Evolutionary conservation across 2,329 filamentous ascomycete species (phyloP), one percentile per base, ranked within the genome.

Genomic region (Botrytis porri): DNA sequence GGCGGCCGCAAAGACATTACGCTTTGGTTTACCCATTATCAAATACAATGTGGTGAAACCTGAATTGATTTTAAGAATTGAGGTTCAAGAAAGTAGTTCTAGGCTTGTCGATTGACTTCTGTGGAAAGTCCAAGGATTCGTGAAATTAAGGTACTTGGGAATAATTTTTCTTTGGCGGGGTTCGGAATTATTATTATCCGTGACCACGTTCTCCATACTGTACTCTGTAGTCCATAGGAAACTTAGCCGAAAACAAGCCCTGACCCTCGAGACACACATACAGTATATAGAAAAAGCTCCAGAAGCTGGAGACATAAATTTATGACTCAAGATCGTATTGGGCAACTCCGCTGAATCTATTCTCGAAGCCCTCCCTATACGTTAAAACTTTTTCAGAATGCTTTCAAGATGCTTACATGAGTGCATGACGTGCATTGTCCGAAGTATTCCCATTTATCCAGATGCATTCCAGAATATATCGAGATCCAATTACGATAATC

Each of bases 1-100:
- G 65, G 92, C 92, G 25, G 93, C 93, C 32, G 93, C 93, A 73
- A 92, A 88, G 71, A 96, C 84, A 77, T 90, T 91, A 77, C 94
- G 90, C 84, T 94, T 95, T 73, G 92, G 90, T 74, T 90, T 90
- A 39, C 86, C 89, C 92, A 95, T 95, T 59, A 41, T 64, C n/a
- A 32, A 57, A 32, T 35, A 51, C 29, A 32, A 35, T 22, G 35
- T 37, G 35, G 48, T 39, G 29, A 67, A 29, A 60, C 8, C 10
- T 10, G 8, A 65, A 20, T 62, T 25, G 29, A 69, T 59, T 25
- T 35, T 14, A 20, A 29, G 9, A 48, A 25, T 18, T 20, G 32
- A 39, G 4, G n/a, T 61, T 20, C 29, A 22, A 45, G 43, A 70
- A 3, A 37, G 6, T 25, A 48, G 37, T 37, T 37, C 48, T 57